These are phyloP conservation scores for Alternaria sp. DNA, from an alignment of 2,329 filamentous ascomycete species.

Conservation along the genomic window DNA sequence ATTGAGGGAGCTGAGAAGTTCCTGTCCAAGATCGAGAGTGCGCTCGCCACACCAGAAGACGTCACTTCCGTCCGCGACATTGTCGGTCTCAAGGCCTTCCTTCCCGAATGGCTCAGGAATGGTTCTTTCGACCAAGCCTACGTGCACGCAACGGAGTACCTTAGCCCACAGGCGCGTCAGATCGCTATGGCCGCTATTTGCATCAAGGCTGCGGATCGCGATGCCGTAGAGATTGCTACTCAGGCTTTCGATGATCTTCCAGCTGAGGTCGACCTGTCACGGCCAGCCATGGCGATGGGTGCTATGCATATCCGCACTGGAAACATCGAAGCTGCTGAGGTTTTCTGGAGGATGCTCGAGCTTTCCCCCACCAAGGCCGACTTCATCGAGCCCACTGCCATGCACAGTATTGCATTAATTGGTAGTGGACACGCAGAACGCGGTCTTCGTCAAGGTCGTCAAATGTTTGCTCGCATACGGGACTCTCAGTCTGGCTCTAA, in stretches of 20 bases:
- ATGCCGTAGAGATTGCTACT: slow-evolving; percentile 71
- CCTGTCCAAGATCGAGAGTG: slow-evolving; percentile 75
- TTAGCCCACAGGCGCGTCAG: slow-evolving; percentile 65
- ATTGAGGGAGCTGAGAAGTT: slow-evolving; percentile 84
- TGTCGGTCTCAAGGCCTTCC: slow-evolving; percentile 75
- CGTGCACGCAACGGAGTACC: slow-evolving; percentile 69
- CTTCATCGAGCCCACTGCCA: slow-evolving; percentile 85
- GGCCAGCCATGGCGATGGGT: slow-evolving; percentile 78
- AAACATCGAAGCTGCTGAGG: slow-evolving; percentile 76
- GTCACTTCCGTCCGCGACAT: slow-evolving; percentile 71
- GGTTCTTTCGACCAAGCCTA: slow-evolving; percentile 77
- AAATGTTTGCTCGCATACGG: slow-evolving; percentile 86
- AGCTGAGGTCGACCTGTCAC: slow-evolving; percentile 51
- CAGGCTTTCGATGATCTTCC: slow-evolving; percentile 60
- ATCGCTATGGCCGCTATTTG: slow-evolving; percentile 76
- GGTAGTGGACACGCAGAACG: slow-evolving; percentile 84
- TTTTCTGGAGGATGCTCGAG: slow-evolving; percentile 79
- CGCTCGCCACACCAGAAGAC: slow-evolving; percentile 57
- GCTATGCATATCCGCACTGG: slow-evolving; percentile 85
- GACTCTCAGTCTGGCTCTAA: slow-evolving; percentile 60
- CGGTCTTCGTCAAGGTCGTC: slow-evolving; percentile 77
- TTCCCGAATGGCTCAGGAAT: slow-evolving; percentile 76
- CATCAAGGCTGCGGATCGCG: slow-evolving; percentile 78
- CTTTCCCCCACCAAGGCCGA: slow-evolving; percentile 66
- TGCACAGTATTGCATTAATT: slow-evolving; percentile 89